Conservation (phyloP, 1,284 basidiomycete genomes). For the Trichosporon faecale region DNA sequence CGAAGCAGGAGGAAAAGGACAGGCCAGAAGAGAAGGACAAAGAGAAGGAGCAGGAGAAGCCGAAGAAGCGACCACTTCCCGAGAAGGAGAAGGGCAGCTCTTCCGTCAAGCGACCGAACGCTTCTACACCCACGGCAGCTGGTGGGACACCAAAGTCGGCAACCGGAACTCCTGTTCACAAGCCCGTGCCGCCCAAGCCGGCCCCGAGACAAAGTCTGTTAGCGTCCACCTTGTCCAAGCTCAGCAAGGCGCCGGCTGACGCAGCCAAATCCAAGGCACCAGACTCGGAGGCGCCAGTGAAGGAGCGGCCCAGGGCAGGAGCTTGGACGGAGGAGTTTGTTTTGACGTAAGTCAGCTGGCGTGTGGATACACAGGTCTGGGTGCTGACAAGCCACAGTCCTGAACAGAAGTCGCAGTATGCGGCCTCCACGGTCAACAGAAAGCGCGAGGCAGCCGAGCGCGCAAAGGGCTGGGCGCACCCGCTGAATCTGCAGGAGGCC, state of each 20-base stretch:
- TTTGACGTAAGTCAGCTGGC: conserved; percentile 21
- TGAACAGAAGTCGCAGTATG: conserved; percentile 22
- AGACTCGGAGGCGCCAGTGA: conserved; percentile 7
- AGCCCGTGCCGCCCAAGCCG: neutral
- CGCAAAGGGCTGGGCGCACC: conserved; percentile 1
- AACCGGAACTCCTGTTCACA: neutral
- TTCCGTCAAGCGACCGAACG: neutral
- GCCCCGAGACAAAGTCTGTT: conserved; percentile 17
- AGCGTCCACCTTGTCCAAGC: conserved; percentile 21
- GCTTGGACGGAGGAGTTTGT: conserved; percentile 25
- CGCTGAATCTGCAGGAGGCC: conserved; percentile 34
- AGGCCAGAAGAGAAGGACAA: conserved; percentile 6
- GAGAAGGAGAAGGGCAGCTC: neutral
- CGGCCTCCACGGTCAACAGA: conserved; percentile 10
- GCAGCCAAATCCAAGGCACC: conserved; percentile 1
- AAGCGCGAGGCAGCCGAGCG: conserved; percentile 14
- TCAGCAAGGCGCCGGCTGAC: conserved; percentile 1
- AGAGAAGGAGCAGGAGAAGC: neutral
- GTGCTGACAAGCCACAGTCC: conserved; percentile 12
- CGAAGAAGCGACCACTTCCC: neutral
- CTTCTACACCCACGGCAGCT: neutral
- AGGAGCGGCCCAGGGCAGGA: conserved; percentile 20
- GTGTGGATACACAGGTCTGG: neutral
- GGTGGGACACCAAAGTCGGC: neutral
- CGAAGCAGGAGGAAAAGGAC: neutral